Percentiles rank a stretch among this genome's conserved stretches.
phyloP scores from a whole-genome alignment of 257 asterid genomes.

The Solanum etuberosum region DNA sequence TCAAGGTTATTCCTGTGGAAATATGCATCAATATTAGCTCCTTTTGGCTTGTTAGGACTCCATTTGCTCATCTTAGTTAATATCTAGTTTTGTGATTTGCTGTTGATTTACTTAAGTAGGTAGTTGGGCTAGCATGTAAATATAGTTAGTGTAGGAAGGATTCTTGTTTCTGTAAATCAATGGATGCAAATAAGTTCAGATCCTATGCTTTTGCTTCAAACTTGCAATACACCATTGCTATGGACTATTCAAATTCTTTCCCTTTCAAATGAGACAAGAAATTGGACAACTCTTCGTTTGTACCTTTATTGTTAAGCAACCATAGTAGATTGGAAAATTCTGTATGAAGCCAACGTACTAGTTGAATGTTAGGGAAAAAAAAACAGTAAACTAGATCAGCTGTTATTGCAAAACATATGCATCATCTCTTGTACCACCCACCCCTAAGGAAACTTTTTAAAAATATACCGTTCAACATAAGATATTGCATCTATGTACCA shows the following conservation, averaged over 20 bases:
- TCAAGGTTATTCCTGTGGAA: not conserved
- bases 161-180: constrained; percentile 1
- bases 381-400: not conserved
- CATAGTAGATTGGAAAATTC: not conserved
- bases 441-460: not conserved
- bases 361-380: not conserved
- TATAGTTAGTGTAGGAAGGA: not conserved
- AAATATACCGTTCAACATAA: not conserved
- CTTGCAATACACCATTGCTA: not conserved
- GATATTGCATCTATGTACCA: not conserved
- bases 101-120: not conserved
- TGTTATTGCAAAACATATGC: not conserved
- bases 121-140: not conserved
- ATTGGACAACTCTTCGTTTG: not conserved
- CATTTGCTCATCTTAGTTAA: not conserved
- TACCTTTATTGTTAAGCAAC: not conserved
- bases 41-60: not conserved
- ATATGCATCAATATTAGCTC: constrained; percentile 6
- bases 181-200: not conserved
- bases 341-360: not conserved
- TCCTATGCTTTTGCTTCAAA: not conserved
- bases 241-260: not conserved
- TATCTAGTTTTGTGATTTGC: not conserved
- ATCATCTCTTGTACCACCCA: not conserved
- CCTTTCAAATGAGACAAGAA: not conserved